Conservation (phyloP, 2,329 filamentous ascomycete species). For the Ophiocordyceps robertsii region DNA sequence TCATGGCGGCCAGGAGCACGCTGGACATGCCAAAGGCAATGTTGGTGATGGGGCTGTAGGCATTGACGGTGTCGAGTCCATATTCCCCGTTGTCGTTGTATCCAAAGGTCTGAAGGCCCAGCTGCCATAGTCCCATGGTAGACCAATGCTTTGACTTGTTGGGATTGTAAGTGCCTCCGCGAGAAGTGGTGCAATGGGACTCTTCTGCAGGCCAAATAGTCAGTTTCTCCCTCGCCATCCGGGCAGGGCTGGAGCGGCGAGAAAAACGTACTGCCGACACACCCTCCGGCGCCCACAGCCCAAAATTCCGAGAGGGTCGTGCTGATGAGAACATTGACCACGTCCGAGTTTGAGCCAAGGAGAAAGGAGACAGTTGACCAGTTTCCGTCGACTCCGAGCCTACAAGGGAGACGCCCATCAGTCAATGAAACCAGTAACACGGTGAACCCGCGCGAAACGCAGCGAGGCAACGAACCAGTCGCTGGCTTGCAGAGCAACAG, state of each 20-base stretch:
- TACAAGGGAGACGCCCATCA: slow-evolving; percentile 10
- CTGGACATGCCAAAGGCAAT: slow-evolving; percentile 26
- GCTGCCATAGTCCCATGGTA: slow-evolving; percentile 42
- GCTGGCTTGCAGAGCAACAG: slow-evolving; percentile 9
- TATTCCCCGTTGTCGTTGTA: slow-evolving; percentile 50
- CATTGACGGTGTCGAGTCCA: slow-evolving; percentile 37
- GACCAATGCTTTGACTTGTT: slow-evolving; percentile 43
- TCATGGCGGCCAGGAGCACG: slow-evolving; percentile 37
- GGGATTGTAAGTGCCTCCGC: slow-evolving; percentile 46
- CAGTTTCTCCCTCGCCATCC: slow-evolving; percentile 3
- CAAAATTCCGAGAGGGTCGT: slow-evolving; percentile 60
- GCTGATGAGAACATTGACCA: slow-evolving; percentile 36
- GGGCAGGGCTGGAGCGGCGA: background rate
- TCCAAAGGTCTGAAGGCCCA: slow-evolving; percentile 46
- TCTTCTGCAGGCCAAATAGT: slow-evolving; percentile 21
- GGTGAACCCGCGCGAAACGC: background rate
- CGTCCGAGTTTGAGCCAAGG: slow-evolving; percentile 25
- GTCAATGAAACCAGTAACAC: background rate
- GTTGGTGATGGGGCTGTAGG: slow-evolving; percentile 23
- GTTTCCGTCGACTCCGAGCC: slow-evolving; percentile 52
- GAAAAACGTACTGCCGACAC: slow-evolving; percentile 28
- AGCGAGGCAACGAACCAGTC: slow-evolving; percentile 7
- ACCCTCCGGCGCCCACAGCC: slow-evolving; percentile 48
- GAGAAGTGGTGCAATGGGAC: slow-evolving; percentile 36
- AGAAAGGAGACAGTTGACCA: slow-evolving; percentile 57